Evolutionary conservation across 2,329 filamentous ascomycete species (phyloP).

Genomic region (Domatiomyces catenatus): DNA sequence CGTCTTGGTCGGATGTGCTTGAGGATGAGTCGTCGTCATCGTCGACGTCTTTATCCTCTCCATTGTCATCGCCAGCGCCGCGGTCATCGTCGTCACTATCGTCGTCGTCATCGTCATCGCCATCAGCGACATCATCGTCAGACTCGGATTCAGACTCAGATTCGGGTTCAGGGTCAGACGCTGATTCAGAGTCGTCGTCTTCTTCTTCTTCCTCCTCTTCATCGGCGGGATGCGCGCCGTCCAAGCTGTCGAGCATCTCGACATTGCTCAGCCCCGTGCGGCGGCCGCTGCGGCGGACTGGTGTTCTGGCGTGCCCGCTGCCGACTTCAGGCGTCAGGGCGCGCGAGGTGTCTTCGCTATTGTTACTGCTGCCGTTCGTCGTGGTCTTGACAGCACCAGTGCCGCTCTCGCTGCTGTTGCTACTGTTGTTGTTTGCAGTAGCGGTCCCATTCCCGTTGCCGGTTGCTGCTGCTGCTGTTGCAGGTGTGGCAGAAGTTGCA

Average conservation of each 20-base stretch:
- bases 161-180: not conserved
- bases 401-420: slow-evolving; percentile 4
- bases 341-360: not conserved
- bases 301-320: slow-evolving; percentile 4
- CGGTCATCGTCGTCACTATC: not conserved
- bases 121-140: not conserved
- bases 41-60: too few species aligned
- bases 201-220: slow-evolving; percentile 7
- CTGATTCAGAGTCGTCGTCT: slow-evolving; percentile 6
- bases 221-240: not conserved
- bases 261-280: slow-evolving; percentile 11
- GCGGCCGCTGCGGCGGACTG: slow-evolving; percentile 12
- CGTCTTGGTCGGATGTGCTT: slow-evolving; percentile 1
- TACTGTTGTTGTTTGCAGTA: not conserved
- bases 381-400: not conserved
- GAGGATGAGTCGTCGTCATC: slow-evolving; percentile 4
- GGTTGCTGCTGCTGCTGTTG: not conserved
- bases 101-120: not conserved
- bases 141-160: not conserved
- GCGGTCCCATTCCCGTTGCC: not conserved
- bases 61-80: not conserved
- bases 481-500: not conserved
- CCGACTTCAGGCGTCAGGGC: not conserved
- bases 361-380: not conserved
- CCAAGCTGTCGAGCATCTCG: slow-evolving; percentile 1